Evolutionary conservation across 176 grass and related monocot genomes (phyloP), one percentile per base, ranked within the genome.

Genomic region (Puccinellia tenuiflora): DNA sequence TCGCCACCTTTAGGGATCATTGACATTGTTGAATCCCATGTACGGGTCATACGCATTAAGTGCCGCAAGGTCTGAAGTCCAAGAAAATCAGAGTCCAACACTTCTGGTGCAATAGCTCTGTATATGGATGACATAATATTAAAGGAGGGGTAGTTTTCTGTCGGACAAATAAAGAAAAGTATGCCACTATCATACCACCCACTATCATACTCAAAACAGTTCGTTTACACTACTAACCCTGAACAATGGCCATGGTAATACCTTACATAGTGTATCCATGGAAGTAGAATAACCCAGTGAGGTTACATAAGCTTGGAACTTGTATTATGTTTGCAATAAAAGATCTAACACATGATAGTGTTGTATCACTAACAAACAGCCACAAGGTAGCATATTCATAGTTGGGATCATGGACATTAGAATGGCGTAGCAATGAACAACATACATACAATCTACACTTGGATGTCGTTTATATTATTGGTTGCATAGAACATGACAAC

Each of bases 1-100:
- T 99, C 96, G 16, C 96, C 96, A n/a, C 96, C 96, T 91, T 93
- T 99, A 59, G 96, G 96, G 63, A 99, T 79, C 96, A 99, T 99
- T 63, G 96, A 99, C 91, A 99, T 99, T 63, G 93, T 96, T 60
- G 96, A 93, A 82, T 99, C 96, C 96, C 96, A 99, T 79, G 96
- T 99, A 14, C 96, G 93, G 48, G 89, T 99, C 96, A 99, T 99
- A 45, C 93, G 88, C 93, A 99, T 99, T 69, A 99, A 90, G 79
- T 99, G 96, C 2, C 91, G 93, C 71, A 99, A 88, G 9, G 96
- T 99, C 34, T 99, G 96, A 85, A 94, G 81, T 45, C 96, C 91
- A 66, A 99, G 89, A 78, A 99, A 90, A 71, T 99, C 93, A 1
- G 89, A 99, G 62, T 96, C 96, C 64, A 99, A 77, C 51, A 99